These are phyloP conservation scores for Talaromyces marneffei DNA, from an alignment of 2,329 filamentous ascomycete species.

Conservation along the genomic window DNA sequence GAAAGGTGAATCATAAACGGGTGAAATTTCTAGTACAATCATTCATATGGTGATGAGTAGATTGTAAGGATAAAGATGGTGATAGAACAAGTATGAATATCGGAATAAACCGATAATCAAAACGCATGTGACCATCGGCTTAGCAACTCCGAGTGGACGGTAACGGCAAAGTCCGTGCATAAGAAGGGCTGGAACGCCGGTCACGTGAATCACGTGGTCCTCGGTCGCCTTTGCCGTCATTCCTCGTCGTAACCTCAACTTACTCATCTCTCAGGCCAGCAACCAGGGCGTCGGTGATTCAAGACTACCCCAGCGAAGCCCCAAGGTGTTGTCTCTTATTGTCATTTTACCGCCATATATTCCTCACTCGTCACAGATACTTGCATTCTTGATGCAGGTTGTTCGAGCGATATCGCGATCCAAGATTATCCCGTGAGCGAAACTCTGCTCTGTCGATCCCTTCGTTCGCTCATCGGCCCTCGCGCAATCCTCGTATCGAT, in stretches of 20 bases:
- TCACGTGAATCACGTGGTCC: conserved; percentile 14
- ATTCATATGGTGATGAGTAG: neutral
- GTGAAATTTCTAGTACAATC: neutral
- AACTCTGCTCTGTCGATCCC: conserved; percentile 12
- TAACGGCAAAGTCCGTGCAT: conserved; percentile 4
- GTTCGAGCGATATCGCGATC: conserved; percentile 7
- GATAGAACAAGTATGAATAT: neutral
- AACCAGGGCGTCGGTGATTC: conserved; percentile 10
- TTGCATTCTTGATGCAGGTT: conserved; percentile 13
- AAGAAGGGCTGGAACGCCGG: neutral
- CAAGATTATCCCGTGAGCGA: conserved; percentile 13
- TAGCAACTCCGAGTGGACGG: neutral
- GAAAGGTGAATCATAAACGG: neutral
- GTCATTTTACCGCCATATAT: neutral
- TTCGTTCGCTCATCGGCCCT: conserved; percentile 13
- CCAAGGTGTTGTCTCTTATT: neutral
- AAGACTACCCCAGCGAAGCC: neutral
- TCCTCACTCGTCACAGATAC: neutral
- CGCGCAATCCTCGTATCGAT: conserved; percentile 9
- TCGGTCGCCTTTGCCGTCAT: conserved; percentile 15
- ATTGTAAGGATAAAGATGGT: neutral
- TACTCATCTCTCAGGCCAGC: conserved; percentile 11
- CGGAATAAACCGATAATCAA: neutral
- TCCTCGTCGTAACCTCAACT: conserved; percentile 14
- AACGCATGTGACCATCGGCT: neutral